Conservation (phyloP, 1,284 basidiomycete genomes). For the Apiotrichum laibachii region DNA sequence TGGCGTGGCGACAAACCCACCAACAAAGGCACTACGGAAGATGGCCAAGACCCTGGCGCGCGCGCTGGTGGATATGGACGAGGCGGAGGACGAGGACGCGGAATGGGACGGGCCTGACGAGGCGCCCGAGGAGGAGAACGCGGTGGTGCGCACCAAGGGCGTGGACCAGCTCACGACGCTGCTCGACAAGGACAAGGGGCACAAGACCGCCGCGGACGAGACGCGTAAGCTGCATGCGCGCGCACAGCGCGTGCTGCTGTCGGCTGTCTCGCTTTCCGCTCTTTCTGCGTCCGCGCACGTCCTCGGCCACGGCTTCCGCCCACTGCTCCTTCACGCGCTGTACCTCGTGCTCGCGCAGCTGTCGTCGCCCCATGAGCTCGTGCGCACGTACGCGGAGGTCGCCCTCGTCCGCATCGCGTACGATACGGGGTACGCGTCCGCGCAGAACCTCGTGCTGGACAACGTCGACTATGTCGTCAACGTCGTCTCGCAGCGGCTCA, state of each 20-base stretch:
- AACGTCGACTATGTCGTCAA: slow-evolving; percentile 95
- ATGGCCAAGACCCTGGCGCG: slow-evolving; percentile 63
- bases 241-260: slow-evolving; percentile 56
- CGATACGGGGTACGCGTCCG: slow-evolving; percentile 73
- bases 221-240: slow-evolving; percentile 42
- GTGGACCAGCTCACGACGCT: slow-evolving; percentile 51
- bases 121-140: slow-evolving; percentile 21
- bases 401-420: slow-evolving; percentile 67
- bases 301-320: slow-evolving; percentile 54
- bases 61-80: slow-evolving; percentile 68
- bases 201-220: slow-evolving; percentile 28
- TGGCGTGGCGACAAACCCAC: slow-evolving; percentile 59
- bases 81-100: slow-evolving; percentile 63
- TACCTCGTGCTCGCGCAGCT: slow-evolving; percentile 81
- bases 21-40: slow-evolving; percentile 61
- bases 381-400: slow-evolving; percentile 68
- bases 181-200: slow-evolving; percentile 36
- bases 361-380: slow-evolving; percentile 64
- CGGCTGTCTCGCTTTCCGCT: slow-evolving; percentile 65
- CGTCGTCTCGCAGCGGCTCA: slow-evolving; percentile 74
- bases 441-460: slow-evolving; percentile 77
- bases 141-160: slow-evolving; percentile 59
- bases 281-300: slow-evolving; percentile 68
- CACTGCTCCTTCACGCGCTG: slow-evolving; percentile 71
- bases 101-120: slow-evolving; percentile 62